A percentile compares a stretch with the other conserved stretches of the same genome.
phyloP scores from a whole-genome alignment of 2,329 filamentous ascomycete species.

The Fusarium pilosicola region DNA sequence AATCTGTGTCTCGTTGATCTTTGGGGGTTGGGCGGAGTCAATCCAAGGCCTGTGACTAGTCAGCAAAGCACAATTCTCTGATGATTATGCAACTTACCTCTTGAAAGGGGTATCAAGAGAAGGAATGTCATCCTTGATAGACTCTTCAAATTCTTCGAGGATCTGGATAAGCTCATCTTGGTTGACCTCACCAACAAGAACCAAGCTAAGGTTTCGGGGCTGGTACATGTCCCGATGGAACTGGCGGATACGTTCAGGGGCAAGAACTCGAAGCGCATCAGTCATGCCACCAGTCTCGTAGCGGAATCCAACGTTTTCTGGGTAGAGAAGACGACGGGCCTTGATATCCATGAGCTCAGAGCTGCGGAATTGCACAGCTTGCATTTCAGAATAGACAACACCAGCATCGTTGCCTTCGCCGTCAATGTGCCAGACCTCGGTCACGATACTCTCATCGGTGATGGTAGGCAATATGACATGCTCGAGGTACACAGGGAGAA shows the following conservation, averaged over 20 bases:
- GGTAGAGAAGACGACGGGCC: constrained; percentile 83
- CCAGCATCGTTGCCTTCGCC: constrained; percentile 94
- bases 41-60: constrained; percentile 75
- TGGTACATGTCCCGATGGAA: constrained; percentile 99
- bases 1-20: constrained; percentile 76
- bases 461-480: constrained; percentile 91
- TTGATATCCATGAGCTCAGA: constrained; percentile 88
- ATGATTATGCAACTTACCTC: constrained; percentile 53
- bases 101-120: constrained; percentile 79
- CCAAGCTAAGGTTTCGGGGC: constrained; percentile 90
- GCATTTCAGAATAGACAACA: constrained; percentile 99
- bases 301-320: constrained; percentile 88
- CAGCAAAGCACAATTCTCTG: neutral
- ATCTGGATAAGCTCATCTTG: constrained; percentile 82
- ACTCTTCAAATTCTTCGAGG: constrained; percentile 87
- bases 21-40: constrained; percentile 81
- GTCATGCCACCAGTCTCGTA: constrained; percentile 99
- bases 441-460: constrained; percentile 92
- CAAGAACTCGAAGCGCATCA: constrained; percentile 86
- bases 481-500: constrained; percentile 93
- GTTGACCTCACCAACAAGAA: constrained; percentile 92
- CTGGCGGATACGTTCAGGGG: constrained; percentile 88
- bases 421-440: constrained; percentile 96
- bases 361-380: constrained; percentile 87
- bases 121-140: constrained; percentile 85